Evolutionary conservation across 1,139 yeast genomes (phyloP).

Genomic region (Zygoascus hellenicus): DNA sequence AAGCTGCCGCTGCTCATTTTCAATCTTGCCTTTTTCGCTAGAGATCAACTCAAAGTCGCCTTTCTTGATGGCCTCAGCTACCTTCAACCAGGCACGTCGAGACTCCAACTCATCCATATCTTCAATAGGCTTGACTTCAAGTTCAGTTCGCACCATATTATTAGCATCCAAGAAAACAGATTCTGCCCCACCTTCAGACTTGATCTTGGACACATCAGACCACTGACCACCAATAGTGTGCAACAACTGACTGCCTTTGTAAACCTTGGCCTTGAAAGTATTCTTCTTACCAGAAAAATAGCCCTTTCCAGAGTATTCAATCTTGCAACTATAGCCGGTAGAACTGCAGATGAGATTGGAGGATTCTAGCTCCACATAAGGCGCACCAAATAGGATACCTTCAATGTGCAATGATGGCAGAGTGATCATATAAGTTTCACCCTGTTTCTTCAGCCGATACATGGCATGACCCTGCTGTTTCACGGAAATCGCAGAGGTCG

Average conservation of each 20-base stretch:
- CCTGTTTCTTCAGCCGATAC: slow-evolving; percentile 49
- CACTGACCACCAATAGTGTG: slow-evolving; percentile 87
- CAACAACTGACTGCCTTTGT: slow-evolving; percentile 48
- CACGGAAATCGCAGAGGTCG: slow-evolving; percentile 66
- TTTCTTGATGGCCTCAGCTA: slow-evolving; percentile 75
- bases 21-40: slow-evolving; percentile 68
- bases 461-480: slow-evolving; percentile 91
- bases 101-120: slow-evolving; percentile 72
- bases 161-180: slow-evolving; percentile 69
- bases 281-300: slow-evolving; percentile 96
- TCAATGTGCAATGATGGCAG: slow-evolving; percentile 94
- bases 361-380: slow-evolving; percentile 79
- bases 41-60: slow-evolving; percentile 73
- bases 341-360: slow-evolving; percentile 75
- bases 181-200: slow-evolving; percentile 31
- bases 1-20: slow-evolving; percentile 74
- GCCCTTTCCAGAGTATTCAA: slow-evolving; percentile 89
- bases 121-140: slow-evolving; percentile 72
- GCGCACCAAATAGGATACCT: slow-evolving; percentile 84
- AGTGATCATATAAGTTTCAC: slow-evolving; percentile 74
- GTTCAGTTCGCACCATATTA: slow-evolving; percentile 44
- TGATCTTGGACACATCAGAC: slow-evolving; percentile 64
- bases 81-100: slow-evolving; percentile 79
- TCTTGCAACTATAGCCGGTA: slow-evolving; percentile 63
- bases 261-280: slow-evolving; percentile 79